Evolutionary conservation across 169 alveolate genomes (phyloP), one percentile per base, ranked within the genome.

Genomic region (Eimeria acervulina): DNA sequence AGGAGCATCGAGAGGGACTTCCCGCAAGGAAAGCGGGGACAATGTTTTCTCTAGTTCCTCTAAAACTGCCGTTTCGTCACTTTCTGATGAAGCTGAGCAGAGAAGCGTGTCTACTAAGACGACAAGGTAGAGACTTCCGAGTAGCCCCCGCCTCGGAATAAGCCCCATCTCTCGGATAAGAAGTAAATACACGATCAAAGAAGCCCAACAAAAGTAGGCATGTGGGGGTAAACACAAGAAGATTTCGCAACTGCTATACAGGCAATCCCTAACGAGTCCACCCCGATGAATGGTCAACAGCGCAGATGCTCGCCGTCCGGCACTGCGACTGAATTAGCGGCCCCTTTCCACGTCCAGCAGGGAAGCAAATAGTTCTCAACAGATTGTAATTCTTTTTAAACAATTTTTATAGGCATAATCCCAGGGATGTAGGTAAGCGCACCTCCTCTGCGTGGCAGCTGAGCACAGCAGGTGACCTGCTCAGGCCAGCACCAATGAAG

Each of bases 41-140:
- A 70, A 13, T 0, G 44, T 70, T 70, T 33, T 33, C 8, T 33
- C 81, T 0, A 70, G 44, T 28, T 70, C 81, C 47, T 70, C 81
- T 70, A 70, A 70, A 70, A 47, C 81, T 33, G 26, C 81, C 81
- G 47, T 33, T 70, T 70, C 81, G 26, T 70, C 81, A 28, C 51
- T 70, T 47, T 70, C 81, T 70, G 15, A 33, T 26, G 81, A 70
- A 33, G 81, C 81, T 70, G 81, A 70, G 51, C 28, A 70, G 2
- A 31, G 51, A 15, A 70, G 81, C 47, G 51, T 70, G 81, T 33
- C 81, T 47, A 70, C 0, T 33, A 70, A 33, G 47, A 70, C 81
- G 33, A 33, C 81, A 21, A 70, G 44, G 47, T 19, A 26, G n/a
- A 70, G 81, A 0, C 81, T 47, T 28, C 81, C 81, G 33, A 70